Base-by-base conservation (phyloP, 805 yeast genomes). In the Cyberlindnera petersonii region DNA sequence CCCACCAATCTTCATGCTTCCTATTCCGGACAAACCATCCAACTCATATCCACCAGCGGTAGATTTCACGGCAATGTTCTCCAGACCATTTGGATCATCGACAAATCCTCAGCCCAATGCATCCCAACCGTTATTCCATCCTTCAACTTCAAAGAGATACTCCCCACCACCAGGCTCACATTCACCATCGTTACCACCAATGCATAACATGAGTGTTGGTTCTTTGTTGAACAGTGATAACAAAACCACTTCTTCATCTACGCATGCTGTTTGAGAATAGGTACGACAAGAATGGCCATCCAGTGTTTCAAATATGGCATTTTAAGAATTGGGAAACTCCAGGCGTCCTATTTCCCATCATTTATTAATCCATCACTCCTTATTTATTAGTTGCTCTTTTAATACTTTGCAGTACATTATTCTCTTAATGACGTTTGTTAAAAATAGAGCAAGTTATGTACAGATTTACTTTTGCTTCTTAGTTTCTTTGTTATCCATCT, bases 11-110 rank as follows among this genome's bases (percentile, higher is more conserved):
- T 42, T 52, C 26, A 44, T 39, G 49, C 40, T 55, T 2, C 58
- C 57, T 9, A n/a, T 48, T 5, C 43, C 44, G 18, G 34, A 14
- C 7, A 30, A 33, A 15, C 18, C 41, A 23, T 24, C 42, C 7
- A n/a, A 8, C 6, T 26, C 35, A 21, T 52, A 48, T 24, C 66
- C 66, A 9, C 65, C 66, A 5, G 66, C 69, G 2, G 60, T 66
- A 33, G 71, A 66, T 41, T 66, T 66, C 46, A 66, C 71, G 0
- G 56, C 65, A 13, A 58, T 66, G 42, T 66, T 61, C 27, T 40
- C 47, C 24, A 58, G 37, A 24, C 43, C 29, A n/a, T 42, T 27
- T 21, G 16, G 47, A 31, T 8, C 38, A 19, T 21, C 33, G 23
- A n/a, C 36, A 31, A 24, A n/a, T n/a, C n/a, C n/a, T n/a, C n/a